phyloP scores from a whole-genome alignment of 1,284 basidiomycete species.

The Inonotus hispidus region DNA sequence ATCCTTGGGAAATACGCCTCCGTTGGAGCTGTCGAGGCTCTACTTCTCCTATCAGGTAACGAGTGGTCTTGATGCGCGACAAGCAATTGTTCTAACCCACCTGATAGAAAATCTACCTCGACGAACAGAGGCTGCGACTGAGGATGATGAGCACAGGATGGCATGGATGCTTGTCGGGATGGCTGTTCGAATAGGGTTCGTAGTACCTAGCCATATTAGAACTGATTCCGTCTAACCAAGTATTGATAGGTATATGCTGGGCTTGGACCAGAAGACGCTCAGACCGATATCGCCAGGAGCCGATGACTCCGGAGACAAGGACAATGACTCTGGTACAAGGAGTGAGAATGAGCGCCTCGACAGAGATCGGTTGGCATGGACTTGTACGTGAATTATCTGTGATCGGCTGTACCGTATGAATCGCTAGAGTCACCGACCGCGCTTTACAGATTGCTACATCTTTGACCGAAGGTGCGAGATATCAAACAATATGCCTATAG shows the following conservation, averaged over 20 bases:
- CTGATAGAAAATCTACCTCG: conserved; percentile 16
- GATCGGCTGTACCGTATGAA: too few species aligned
- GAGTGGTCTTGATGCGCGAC: neutral
- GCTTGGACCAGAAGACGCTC: conserved; percentile 28
- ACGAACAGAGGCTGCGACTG: conserved; percentile 14
- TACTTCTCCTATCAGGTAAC: conserved; percentile 32
- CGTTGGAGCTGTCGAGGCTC: conserved; percentile 36
- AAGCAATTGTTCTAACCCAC: neutral
- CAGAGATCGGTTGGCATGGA: conserved; percentile 34
- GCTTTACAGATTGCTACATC: conserved; percentile 31
- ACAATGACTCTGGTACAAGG: neutral
- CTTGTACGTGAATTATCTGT: conserved; percentile 23
- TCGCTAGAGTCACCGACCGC: neutral
- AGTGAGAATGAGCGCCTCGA: conserved; percentile 26
- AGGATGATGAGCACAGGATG: conserved; percentile 30
- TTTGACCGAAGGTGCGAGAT: conserved; percentile 26
- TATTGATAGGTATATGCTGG: conserved; percentile 25
- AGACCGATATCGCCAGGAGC: conserved; percentile 30
- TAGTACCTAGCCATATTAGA: neutral
- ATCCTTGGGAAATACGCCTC: conserved; percentile 30
- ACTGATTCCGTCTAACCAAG: neutral
- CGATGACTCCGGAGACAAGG: conserved; percentile 23
- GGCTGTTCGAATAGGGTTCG: conserved; percentile 26
- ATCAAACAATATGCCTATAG: neutral
- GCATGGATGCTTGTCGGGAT: conserved; percentile 35